Conservation (phyloP, 1,284 basidiomycete species). For the Blastosporella zonata region DNA sequence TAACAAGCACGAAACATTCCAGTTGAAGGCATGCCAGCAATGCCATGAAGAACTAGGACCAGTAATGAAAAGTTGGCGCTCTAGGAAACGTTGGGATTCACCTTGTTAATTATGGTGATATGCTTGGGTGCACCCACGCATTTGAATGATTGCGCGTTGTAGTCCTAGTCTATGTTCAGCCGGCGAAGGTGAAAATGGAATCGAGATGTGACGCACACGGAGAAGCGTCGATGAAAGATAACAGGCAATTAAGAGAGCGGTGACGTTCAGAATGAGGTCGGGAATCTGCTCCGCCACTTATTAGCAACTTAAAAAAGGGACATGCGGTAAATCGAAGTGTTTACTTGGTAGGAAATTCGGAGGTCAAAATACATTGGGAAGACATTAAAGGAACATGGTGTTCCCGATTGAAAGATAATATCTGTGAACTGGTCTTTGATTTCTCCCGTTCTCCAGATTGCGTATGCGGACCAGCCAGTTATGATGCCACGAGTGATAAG, state of each 20-base stretch:
- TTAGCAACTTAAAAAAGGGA: not conserved
- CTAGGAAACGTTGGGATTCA: constrained; percentile 20
- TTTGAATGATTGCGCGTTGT: constrained; percentile 47
- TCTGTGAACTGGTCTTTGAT: constrained; percentile 33
- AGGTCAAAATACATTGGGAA: constrained; percentile 42
- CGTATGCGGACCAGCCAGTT: constrained; percentile 50
- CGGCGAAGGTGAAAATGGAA: not conserved
- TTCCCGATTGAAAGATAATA: constrained; percentile 37
- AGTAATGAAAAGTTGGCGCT: not conserved
- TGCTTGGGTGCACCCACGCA: constrained; percentile 50
- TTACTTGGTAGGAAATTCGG: constrained; percentile 43
- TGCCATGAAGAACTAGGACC: constrained; percentile 48
- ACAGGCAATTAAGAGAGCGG: constrained; percentile 39
- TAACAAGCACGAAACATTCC: constrained; percentile 49
- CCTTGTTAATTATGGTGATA: constrained; percentile 50
- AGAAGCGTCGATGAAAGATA: constrained; percentile 47
- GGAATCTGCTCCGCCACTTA: constrained; percentile 35
- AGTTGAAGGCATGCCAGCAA: constrained; percentile 57
- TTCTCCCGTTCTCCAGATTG: constrained; percentile 43
- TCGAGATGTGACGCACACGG: constrained; percentile 30
- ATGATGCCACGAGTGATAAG: constrained; percentile 44
- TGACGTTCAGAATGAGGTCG: constrained; percentile 44
- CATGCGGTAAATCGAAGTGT: not conserved
- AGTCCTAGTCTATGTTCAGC: constrained; percentile 32
- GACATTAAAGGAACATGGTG: constrained; percentile 47